Conservation (phyloP, 805 yeast species). For the Candida tibetensis region DNA sequence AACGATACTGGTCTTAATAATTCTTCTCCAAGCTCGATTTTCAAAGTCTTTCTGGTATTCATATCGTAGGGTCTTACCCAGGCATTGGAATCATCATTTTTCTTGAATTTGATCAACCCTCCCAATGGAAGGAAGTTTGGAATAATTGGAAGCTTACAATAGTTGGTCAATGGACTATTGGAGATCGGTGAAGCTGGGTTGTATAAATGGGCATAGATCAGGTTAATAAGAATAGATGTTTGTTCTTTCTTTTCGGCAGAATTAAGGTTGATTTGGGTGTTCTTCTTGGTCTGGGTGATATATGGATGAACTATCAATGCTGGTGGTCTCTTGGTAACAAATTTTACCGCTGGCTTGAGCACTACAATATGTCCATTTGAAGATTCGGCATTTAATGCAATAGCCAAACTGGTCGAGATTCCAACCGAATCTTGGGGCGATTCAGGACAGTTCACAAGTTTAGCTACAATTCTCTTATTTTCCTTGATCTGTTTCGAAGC, state of each 20-base stretch:
- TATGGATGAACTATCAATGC: slow-evolving; percentile 54
- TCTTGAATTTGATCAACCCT: slow-evolving; percentile 53
- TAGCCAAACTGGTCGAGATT: slow-evolving; percentile 51
- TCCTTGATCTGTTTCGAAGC: slow-evolving; percentile 22
- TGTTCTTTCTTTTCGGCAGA: slow-evolving; percentile 29
- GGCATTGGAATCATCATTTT: slow-evolving; percentile 37
- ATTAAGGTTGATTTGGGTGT: slow-evolving; percentile 25
- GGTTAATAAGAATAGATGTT: slow-evolving; percentile 16
- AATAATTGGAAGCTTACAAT: slow-evolving; percentile 50
- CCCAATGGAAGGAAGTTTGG: slow-evolving; percentile 54
- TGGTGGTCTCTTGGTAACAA: slow-evolving; percentile 36
- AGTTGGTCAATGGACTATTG: slow-evolving; percentile 46
- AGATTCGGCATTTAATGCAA: slow-evolving; percentile 52
- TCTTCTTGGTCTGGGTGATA: slow-evolving; percentile 40
- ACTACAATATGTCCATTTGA: slow-evolving; percentile 53
- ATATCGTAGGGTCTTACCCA: slow-evolving; percentile 42
- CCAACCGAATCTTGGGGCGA: slow-evolving; percentile 44
- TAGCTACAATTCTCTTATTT: slow-evolving; percentile 49
- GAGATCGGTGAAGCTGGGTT: slow-evolving; percentile 17
- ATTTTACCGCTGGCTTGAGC: slow-evolving; percentile 44
- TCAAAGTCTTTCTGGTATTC: slow-evolving; percentile 23
- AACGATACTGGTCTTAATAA: slow-evolving; percentile 45
- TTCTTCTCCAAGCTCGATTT: slow-evolving; percentile 52
- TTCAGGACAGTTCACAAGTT: slow-evolving; percentile 36
- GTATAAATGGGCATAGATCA: slow-evolving; percentile 18